Percentiles rank a stretch among this genome's conserved stretches.
phyloP scores from a whole-genome alignment of 2,329 filamentous ascomycete species.

The Byssoonygena ceratinophila region DNA sequence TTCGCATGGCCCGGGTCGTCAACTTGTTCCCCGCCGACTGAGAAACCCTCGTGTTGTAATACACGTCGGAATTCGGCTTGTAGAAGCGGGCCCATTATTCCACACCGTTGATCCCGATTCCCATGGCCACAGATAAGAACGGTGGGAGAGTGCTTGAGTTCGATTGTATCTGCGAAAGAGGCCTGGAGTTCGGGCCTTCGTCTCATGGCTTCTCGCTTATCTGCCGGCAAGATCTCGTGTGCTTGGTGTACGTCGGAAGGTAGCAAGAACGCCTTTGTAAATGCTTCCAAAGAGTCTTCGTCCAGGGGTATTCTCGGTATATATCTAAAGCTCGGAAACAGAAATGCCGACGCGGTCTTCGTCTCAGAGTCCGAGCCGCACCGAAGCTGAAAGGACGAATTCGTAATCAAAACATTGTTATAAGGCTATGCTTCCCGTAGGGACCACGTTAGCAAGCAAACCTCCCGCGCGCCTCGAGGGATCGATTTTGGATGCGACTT shows the following conservation, averaged over 20 bases:
- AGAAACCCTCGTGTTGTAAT: conserved; percentile 25
- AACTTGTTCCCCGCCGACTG: conserved; percentile 15
- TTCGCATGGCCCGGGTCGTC: conserved; percentile 30
- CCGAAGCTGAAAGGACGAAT: conserved; percentile 59
- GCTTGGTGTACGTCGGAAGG: conserved; percentile 28
- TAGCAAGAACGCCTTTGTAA: conserved; percentile 37
- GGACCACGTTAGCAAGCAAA: background rate
- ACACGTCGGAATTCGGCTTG: conserved; percentile 54
- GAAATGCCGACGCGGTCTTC: conserved; percentile 50
- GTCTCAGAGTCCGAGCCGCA: conserved; percentile 15
- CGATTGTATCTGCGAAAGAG: conserved; percentile 49
- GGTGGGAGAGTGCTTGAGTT: conserved; percentile 47
- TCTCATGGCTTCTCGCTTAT: conserved; percentile 28
- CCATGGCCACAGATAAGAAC: conserved; percentile 84
- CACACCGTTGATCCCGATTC: conserved; percentile 70
- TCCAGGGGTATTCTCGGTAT: conserved; percentile 59
- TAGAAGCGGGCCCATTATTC: conserved; percentile 65
- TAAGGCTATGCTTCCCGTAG: conserved; percentile 52
- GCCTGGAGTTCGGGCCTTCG: conserved; percentile 41
- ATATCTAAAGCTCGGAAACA: conserved; percentile 77
- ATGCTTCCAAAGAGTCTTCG: conserved; percentile 42
- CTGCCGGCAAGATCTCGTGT: conserved; percentile 25
- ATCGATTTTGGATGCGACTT: too few relatives aligned
- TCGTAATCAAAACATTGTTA: conserved; percentile 67
- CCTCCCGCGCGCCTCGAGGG: too few relatives aligned